Percentiles rank a stretch among this genome's conserved stretches.
Conservation (phyloP, 2,329 filamentous ascomycete species). For the Phoma sp. region DNA sequence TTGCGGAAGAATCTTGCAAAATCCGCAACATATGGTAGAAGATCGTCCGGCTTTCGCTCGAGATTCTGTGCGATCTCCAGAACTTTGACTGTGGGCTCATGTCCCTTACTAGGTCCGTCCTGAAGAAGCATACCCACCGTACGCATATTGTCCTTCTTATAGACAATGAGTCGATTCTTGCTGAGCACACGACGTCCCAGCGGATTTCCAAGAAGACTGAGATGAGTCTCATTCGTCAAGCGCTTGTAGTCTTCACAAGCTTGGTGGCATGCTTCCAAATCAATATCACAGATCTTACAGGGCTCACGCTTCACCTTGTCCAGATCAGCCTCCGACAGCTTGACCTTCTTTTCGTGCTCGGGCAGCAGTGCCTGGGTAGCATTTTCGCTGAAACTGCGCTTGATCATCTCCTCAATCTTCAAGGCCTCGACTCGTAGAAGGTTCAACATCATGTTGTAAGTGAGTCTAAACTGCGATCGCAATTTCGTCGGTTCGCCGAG, state of each 20-base stretch:
- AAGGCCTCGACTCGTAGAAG: slow-evolving; percentile 91
- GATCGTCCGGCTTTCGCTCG: slow-evolving; percentile 78
- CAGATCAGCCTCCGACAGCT: slow-evolving; percentile 87
- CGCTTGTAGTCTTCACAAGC: slow-evolving; percentile 80
- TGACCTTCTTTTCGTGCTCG: slow-evolving; percentile 94
- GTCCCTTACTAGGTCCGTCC: slow-evolving; percentile 72
- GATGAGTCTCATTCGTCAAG: slow-evolving; percentile 81
- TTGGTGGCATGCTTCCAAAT: slow-evolving; percentile 81
- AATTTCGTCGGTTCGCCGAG: slow-evolving; percentile 94
- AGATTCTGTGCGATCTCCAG: slow-evolving; percentile 76
- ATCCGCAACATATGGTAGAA: slow-evolving; percentile 78
- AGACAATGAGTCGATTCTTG: slow-evolving; percentile 78
- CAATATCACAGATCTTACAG: slow-evolving; percentile 79
- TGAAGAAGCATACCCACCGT: slow-evolving; percentile 80
- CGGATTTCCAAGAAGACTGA: slow-evolving; percentile 77
- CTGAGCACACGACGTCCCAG: slow-evolving; percentile 81
- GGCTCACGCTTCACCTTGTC: slow-evolving; percentile 86
- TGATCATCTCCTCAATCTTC: slow-evolving; percentile 99
- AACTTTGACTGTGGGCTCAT: slow-evolving; percentile 74
- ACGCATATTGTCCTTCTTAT: slow-evolving; percentile 79
- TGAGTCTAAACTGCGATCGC: slow-evolving; percentile 92
- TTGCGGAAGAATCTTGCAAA: slow-evolving; percentile 72
- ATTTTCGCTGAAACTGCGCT: slow-evolving; percentile 98
- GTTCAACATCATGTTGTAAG: slow-evolving; percentile 99
- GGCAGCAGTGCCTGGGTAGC: slow-evolving; percentile 92